Evolutionary conservation across 495 filamentous ascomycete genomes (phyloP).

Genomic region (Physcia stellaris): DNA sequence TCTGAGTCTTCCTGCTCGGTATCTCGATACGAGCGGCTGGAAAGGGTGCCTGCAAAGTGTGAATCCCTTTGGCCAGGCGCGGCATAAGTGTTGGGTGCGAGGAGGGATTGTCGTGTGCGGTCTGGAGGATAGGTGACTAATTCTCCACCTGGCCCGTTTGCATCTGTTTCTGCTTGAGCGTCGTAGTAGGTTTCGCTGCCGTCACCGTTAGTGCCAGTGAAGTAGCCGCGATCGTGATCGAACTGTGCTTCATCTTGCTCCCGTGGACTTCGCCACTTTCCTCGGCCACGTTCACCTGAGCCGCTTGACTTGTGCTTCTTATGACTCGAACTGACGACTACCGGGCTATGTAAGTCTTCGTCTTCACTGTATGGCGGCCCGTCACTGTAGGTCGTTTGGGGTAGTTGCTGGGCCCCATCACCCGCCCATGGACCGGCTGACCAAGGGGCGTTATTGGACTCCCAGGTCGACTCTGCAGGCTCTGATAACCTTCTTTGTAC

Average conservation of each 20-base stretch:
- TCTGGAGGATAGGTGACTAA: constrained; percentile 65
- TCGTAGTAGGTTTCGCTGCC: constrained; percentile 69
- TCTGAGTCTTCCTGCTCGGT: constrained; percentile 38
- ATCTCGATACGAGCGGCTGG: constrained; percentile 42
- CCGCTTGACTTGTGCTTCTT: constrained; percentile 64
- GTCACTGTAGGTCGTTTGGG: constrained; percentile 76
- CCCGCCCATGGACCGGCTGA: constrained; percentile 34
- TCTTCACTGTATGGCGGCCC: constrained; percentile 97
- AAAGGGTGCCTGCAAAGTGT: constrained; percentile 32
- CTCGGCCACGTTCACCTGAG: constrained; percentile 25
- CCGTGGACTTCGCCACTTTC: constrained; percentile 31
- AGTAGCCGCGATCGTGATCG: constrained; percentile 41
- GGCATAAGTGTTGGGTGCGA: constrained; percentile 24
- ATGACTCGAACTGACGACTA: constrained; percentile 61
- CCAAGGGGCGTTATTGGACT: constrained; percentile 36
- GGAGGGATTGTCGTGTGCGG: constrained; percentile 42
- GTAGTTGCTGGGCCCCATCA: constrained; percentile 49
- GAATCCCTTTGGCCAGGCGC: constrained; percentile 26
- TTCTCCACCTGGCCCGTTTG: constrained; percentile 64
- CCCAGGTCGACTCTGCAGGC: constrained; percentile 49
- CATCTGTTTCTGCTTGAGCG: constrained; percentile 46
- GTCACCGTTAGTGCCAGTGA: constrained; percentile 53
- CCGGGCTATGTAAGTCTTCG: constrained; percentile 86
- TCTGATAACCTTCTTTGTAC: constrained; percentile 61
- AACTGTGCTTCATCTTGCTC: constrained; percentile 24